Evolutionary conservation across 768 basidiomycete genomes (phyloP).

Genomic region (Mrakia blollopis): DNA sequence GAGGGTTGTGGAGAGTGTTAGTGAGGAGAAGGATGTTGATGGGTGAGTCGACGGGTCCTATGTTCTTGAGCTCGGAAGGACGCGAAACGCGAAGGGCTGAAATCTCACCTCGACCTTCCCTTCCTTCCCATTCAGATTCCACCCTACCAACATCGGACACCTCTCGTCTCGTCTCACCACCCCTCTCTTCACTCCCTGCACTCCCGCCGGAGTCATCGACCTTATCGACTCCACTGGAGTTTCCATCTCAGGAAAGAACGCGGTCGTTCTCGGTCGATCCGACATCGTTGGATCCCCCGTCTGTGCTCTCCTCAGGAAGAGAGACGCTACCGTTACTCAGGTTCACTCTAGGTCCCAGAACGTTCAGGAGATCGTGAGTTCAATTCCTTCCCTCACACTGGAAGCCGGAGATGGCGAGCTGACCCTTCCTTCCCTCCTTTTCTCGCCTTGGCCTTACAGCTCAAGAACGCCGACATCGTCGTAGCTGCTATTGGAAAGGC

Average conservation of each 20-base stretch:
- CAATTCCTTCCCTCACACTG: neutral
- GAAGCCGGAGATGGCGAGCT: too few species aligned
- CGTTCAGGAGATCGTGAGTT: conserved; percentile 66
- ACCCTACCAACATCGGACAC: conserved; percentile 96
- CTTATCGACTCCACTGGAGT: conserved; percentile 84
- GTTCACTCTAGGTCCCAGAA: conserved; percentile 89
- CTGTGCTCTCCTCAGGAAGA: conserved; percentile 77
- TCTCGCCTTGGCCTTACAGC: conserved; percentile 47
- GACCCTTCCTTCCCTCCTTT: neutral
- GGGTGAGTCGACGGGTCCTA: conserved; percentile 56
- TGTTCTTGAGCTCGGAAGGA: neutral
- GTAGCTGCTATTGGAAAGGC: conserved; percentile 96
- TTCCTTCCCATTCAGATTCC: conserved; percentile 60
- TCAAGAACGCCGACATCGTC: conserved; percentile 81
- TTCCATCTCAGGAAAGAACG: conserved; percentile 64
- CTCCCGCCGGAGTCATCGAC: conserved; percentile 84
- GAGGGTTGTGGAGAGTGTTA: conserved; percentile 87
- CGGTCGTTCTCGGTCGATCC: conserved; percentile 90
- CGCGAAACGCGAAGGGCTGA: neutral
- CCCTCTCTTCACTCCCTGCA: conserved; percentile 91
- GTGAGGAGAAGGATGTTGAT: conserved; percentile 92
- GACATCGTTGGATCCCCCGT: conserved; percentile 98
- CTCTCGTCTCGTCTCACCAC: conserved; percentile 81
- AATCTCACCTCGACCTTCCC: neutral
- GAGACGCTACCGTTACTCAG: conserved; percentile 93